Evolutionary conservation across 164 flowering plant genomes (phyloP).

Genomic region (Platanus orientalis): DNA sequence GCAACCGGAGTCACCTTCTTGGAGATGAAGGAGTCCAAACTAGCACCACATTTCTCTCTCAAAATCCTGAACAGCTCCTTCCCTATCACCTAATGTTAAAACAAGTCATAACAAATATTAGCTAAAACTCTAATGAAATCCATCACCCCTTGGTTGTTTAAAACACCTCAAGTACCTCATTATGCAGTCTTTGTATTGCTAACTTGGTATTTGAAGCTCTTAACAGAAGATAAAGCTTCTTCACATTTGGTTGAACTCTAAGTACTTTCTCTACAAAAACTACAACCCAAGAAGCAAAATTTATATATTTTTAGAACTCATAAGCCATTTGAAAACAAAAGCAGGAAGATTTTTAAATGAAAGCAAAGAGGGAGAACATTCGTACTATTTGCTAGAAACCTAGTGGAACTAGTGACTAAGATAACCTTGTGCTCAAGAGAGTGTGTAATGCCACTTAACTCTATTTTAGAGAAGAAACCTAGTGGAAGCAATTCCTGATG

Average conservation of each 20-base stretch:
- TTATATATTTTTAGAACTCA: no score
- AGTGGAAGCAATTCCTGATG: no score
- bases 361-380: conserved; percentile 7
- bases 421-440: conserved; percentile 54
- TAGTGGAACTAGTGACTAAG: conserved; percentile 67
- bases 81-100: conserved; percentile 36
- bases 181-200: conserved; percentile 43
- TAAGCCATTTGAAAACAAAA: not conserved
- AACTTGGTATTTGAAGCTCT: conserved; percentile 44
- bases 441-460: conserved; percentile 37
- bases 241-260: conserved; percentile 54
- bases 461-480: conserved; percentile 27
- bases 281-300: conserved; percentile 17
- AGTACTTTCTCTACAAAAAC: conserved; percentile 64
- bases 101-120: no score
- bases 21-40: conserved; percentile 29
- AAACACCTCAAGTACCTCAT: conserved; percentile 34
- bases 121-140: no score
- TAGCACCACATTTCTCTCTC: conserved; percentile 35
- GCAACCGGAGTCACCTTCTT: conserved; percentile 39
- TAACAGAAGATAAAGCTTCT: conserved; percentile 49
- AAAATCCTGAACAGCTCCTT: conserved; percentile 57
- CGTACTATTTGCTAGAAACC: conserved; percentile 72
- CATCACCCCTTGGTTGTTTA: no score
- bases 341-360: not conserved